Conservation (phyloP, 768 basidiomycete species). For the Amanita rimosa region DNA sequence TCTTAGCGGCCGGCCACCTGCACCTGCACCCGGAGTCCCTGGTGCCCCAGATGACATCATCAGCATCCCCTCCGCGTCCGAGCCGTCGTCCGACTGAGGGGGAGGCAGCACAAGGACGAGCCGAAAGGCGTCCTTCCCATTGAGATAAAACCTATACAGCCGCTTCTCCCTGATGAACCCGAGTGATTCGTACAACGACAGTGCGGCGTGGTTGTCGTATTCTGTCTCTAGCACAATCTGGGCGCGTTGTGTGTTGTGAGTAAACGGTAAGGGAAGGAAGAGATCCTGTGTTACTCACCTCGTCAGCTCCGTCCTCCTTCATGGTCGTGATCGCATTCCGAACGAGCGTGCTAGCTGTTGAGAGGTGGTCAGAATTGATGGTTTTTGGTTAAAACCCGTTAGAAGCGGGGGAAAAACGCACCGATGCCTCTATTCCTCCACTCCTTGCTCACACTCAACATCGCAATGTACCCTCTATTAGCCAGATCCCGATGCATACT, state of each 20-base stretch:
- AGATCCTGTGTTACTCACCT: constrained; percentile 56
- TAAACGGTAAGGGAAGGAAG: neutral
- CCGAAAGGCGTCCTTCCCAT: constrained; percentile 92
- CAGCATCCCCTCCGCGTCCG: too few relatives aligned
- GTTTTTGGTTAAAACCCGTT: too few relatives aligned
- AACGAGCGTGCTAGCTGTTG: constrained; percentile 74
- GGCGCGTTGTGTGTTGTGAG: neutral
- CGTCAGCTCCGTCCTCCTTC: constrained; percentile 73
- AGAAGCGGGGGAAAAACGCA: constrained; percentile 29
- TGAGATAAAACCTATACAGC: constrained; percentile 90
- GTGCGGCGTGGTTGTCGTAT: constrained; percentile 80
- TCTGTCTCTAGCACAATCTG: constrained; percentile 92
- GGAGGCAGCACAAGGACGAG: constrained; percentile 55
- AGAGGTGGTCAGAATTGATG: neutral
- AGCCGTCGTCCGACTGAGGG: constrained; percentile 20
- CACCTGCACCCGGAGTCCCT: too few relatives aligned
- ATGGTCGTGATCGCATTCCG: constrained; percentile 75
- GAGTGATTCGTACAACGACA: constrained; percentile 82
- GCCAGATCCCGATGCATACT: constrained; percentile 66
- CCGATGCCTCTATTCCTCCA: constrained; percentile 91
- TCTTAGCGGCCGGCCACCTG: too few relatives aligned
- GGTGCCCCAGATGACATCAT: too few relatives aligned
- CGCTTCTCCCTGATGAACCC: constrained; percentile 97
- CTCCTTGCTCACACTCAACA: constrained; percentile 81
- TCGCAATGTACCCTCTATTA: constrained; percentile 94